Percentiles rank a stretch among this genome's conserved stretches.
Evolutionary conservation across 2,329 filamentous ascomycete species (phyloP).

Genomic region (Trichoderma simmonsii): DNA sequence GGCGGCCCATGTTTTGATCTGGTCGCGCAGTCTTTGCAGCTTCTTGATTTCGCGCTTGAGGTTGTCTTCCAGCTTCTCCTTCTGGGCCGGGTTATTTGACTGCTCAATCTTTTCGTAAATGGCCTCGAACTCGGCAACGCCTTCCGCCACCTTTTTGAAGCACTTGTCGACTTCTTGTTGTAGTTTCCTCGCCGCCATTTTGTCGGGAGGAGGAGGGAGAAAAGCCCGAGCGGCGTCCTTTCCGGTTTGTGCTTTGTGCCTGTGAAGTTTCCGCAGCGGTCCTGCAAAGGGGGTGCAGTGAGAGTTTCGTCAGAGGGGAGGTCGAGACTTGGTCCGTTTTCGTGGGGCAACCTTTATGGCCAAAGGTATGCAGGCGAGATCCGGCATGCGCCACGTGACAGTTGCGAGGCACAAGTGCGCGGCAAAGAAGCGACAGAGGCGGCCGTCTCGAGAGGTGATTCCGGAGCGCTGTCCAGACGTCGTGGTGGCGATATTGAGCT

Average conservation of each 20-base stretch:
- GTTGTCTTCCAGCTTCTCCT: conserved; percentile 97
- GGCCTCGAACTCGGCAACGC: conserved; percentile 83
- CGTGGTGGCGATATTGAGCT: conserved; percentile 1
- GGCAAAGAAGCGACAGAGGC: not conserved
- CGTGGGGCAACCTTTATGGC: conserved; percentile 17
- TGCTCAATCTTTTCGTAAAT: conserved; percentile 98
- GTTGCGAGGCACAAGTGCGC: not conserved
- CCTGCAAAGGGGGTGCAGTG: not conserved
- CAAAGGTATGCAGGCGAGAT: conserved; percentile 9
- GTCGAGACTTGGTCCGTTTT: conserved; percentile 10
- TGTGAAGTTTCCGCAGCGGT: not conserved
- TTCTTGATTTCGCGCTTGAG: conserved; percentile 99
- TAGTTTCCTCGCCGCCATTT: conserved; percentile 93
- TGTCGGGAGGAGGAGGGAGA: conserved; percentile 29
- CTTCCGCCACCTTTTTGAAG: conserved; percentile 97
- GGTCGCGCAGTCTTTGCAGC: conserved; percentile 91
- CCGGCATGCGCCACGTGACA: conserved; percentile 4
- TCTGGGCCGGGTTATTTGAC: conserved; percentile 88
- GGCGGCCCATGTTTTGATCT: conserved; percentile 99
- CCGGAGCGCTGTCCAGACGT: not conserved
- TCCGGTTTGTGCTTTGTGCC: not conserved
- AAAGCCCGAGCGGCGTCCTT: conserved; percentile 10
- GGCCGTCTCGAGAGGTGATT: conserved; percentile 13
- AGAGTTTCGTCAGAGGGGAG: not conserved
- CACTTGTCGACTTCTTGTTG: conserved; percentile 98